A percentile compares a stretch with the other conserved stretches of the same genome.
These are phyloP conservation scores for Wickerhamomyces sp. DNA, from an alignment of 1,139 yeast genomes.

Conservation along the genomic window DNA sequence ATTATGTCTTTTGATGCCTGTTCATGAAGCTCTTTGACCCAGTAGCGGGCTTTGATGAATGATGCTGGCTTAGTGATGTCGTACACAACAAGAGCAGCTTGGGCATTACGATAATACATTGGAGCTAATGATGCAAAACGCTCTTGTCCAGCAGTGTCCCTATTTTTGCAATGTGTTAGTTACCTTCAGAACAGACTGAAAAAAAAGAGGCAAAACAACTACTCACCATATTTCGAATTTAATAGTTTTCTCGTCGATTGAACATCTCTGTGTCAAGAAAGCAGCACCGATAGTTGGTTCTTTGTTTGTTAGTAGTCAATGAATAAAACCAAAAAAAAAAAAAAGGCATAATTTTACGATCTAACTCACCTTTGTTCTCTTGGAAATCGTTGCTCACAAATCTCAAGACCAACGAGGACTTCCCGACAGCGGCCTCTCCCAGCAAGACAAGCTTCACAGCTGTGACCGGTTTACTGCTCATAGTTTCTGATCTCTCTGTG, in stretches of 20 bases:
- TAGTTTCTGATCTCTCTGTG: constrained; percentile 1
- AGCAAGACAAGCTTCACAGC: constrained; percentile 84
- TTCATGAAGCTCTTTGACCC: constrained; percentile 96
- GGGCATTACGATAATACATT: constrained; percentile 98
- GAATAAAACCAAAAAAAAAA: too few relatives aligned
- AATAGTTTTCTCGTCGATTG: constrained; percentile 83
- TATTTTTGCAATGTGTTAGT: neutral
- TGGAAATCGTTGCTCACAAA: constrained; percentile 95
- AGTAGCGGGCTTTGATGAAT: constrained; percentile 95
- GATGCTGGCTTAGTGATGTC: constrained; percentile 97
- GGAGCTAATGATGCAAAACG: constrained; percentile 96
- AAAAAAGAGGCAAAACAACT: neutral
- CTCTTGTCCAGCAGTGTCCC: constrained; percentile 97
- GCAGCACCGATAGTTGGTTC: constrained; percentile 99
- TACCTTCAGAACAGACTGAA: neutral
- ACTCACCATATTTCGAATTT: constrained; percentile 87
- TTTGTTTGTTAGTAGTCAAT: constrained; percentile 3
- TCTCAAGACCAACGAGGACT: constrained; percentile 85
- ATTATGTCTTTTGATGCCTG: constrained; percentile 89
- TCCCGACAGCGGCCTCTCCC: constrained; percentile 98
- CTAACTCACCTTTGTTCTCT: constrained; percentile 75
- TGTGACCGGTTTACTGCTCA: constrained; percentile 41
- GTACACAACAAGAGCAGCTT: constrained; percentile 93
- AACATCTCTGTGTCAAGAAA: constrained; percentile 89
- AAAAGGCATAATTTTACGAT: too few relatives aligned